Evolutionary conservation across 257 asterid species (phyloP), one percentile per base, ranked within the genome.

Genomic region (Eustoma russellianum): DNA sequence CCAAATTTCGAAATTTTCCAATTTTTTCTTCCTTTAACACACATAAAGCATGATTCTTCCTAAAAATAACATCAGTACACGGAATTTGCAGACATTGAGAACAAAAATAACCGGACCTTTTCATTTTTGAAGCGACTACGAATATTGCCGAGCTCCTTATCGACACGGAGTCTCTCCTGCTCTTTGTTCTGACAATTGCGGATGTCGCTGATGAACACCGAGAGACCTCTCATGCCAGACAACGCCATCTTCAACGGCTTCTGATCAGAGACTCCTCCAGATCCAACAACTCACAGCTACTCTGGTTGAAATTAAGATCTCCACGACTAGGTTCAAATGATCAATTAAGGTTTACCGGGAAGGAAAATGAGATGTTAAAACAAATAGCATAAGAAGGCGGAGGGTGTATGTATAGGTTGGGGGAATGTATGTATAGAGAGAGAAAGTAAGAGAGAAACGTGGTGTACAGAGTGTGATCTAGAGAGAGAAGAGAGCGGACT

Each of bases 191-290:
- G 97, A 66, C 98, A 87, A 80, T 91, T 91, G 55, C 98, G 85
- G 48, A 91, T 52, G 74, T 91, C 98, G 62, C 98, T 91, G 51
- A 91, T 87, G 80, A 91, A 91, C 71, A 91, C 98, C 73, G 98
- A 91, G 66, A 91, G 77, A 34, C 98, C 98, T 69, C 98, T 72
- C 98, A 91, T 91, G 70, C 98, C 98, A 51, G 98, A 91, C 66
- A 87, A 82, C 83, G 97, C 98, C 98, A 91, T 91, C 65, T 52
- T 63, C 50, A 24, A 49, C 41, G 28, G 60, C 33, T 38, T 46
- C 41, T 43, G 38, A 65, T 55, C 40, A 55, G 48, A 47, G 40
- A 34, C 34, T 11, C 19, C 60, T 52, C 70, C 85, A 80, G 89
- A 80, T 86, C 90, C 84, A 65, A 71, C 69, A 33, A 41, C 55